phyloP scores from a whole-genome alignment of 257 asterid species.

The Scutellaria minor region DNA sequence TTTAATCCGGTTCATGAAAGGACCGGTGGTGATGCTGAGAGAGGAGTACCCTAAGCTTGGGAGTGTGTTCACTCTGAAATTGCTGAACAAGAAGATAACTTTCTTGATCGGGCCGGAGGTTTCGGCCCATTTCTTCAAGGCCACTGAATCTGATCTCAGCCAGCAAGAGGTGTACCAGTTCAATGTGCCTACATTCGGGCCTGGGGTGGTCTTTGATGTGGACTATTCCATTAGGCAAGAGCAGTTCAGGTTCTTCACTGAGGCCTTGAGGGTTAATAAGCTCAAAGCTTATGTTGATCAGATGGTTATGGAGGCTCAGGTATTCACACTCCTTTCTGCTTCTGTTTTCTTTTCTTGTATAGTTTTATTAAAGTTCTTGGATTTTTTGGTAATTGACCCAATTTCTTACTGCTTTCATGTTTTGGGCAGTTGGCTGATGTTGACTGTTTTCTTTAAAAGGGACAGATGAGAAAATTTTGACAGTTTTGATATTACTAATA shows the following conservation, averaged over 20 bases:
- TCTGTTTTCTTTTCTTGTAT: too few species aligned
- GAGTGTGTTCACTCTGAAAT: constrained; percentile 74
- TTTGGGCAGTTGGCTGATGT: constrained; percentile 13
- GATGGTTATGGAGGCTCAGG: constrained; percentile 94
- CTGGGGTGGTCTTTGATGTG: constrained; percentile 96
- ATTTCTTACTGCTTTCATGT: background rate
- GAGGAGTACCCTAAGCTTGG: constrained; percentile 97
- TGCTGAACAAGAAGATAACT: constrained; percentile 76
- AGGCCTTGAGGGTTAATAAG: constrained; percentile 82
- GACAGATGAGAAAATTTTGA: constrained; percentile 11
- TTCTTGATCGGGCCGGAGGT: constrained; percentile 95
- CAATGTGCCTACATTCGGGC: constrained; percentile 96
- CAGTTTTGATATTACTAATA: too few species aligned
- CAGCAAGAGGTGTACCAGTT: constrained; percentile 95
- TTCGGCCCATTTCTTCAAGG: constrained; percentile 96
- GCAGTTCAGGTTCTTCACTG: constrained; percentile 96
- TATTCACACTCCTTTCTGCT: constrained; percentile 22
- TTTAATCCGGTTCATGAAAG: constrained; percentile 67
- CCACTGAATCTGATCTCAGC: constrained; percentile 90
- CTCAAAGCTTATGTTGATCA: constrained; percentile 87
- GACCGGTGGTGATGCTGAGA: constrained; percentile 82
- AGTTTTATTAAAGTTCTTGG: too few species aligned
- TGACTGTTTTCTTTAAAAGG: background rate
- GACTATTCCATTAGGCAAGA: constrained; percentile 86
- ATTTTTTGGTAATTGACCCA: too few species aligned